Evolutionary conservation across 2,329 filamentous ascomycete species (phyloP).

Genomic region (Talaromyces sp.): DNA sequence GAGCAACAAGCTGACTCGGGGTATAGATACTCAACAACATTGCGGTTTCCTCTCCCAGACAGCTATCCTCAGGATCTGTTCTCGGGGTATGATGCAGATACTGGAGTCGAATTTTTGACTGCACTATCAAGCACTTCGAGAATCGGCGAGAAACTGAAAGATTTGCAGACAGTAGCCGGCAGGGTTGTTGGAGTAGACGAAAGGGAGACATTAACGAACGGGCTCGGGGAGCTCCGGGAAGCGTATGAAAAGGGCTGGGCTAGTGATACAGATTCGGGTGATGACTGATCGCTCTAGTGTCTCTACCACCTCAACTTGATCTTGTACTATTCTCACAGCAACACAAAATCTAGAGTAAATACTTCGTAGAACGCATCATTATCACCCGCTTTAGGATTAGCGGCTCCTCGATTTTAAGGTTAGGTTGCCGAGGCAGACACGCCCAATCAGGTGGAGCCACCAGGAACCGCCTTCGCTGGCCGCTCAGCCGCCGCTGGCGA

Average conservation of each 20-base stretch:
- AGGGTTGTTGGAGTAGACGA: conserved; percentile 67
- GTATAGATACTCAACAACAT: conserved; percentile 31
- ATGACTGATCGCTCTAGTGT: conserved; percentile 26
- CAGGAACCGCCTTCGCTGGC: neutral
- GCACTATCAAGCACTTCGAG: conserved; percentile 69
- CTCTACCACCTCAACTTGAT: neutral
- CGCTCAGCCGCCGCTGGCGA: neutral
- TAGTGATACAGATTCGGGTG: conserved; percentile 52
- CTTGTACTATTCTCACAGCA: neutral
- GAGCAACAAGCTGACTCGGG: neutral
- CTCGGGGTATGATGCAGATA: conserved; percentile 36
- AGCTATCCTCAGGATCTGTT: conserved; percentile 77
- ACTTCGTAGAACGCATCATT: neutral
- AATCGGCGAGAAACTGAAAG: conserved; percentile 64
- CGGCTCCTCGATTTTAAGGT: conserved; percentile 1
- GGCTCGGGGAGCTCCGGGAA: conserved; percentile 75
- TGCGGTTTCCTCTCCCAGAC: conserved; percentile 71
- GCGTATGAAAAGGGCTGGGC: conserved; percentile 87
- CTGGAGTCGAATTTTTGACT: conserved; percentile 44
- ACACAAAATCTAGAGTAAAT: neutral
- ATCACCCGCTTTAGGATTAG: neutral
- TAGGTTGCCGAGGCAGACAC: neutral
- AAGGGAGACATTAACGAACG: conserved; percentile 75
- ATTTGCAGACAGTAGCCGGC: conserved; percentile 58
- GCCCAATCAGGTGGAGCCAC: neutral